These are phyloP conservation scores for Lanzia echinophila DNA, from an alignment of 2,329 filamentous ascomycete species.

Conservation along the genomic window DNA sequence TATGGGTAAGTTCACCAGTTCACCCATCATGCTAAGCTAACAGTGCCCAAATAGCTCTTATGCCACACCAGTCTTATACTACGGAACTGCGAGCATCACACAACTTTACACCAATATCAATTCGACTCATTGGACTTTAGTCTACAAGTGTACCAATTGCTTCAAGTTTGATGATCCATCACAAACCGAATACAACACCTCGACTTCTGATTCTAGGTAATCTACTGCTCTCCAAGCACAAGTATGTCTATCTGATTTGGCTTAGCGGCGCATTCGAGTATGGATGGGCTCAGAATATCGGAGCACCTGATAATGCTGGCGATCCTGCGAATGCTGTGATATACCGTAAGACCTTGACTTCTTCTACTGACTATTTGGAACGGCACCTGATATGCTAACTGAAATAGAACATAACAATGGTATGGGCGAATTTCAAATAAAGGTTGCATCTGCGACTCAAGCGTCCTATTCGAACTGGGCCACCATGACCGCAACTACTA, in stretches of 20 bases:
- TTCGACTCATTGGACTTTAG: constrained; percentile 50
- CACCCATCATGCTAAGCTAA: background rate
- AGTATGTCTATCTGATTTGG: background rate
- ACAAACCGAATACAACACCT: constrained; percentile 34
- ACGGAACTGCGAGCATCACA: constrained; percentile 54
- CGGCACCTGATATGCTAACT: background rate
- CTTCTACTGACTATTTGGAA: background rate
- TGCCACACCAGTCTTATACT: constrained; percentile 50
- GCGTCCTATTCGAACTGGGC: constrained; percentile 30
- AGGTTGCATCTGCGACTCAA: constrained; percentile 38
- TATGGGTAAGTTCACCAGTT: constrained; percentile 33
- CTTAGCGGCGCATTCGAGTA: constrained; percentile 38
- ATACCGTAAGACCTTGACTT: constrained; percentile 1
- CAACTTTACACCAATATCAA: constrained; percentile 53
- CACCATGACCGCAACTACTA: constrained; percentile 24
- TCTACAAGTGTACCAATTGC: constrained; percentile 59
- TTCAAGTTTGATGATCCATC: constrained; percentile 47
- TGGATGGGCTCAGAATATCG: constrained; percentile 48
- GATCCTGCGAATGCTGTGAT: constrained; percentile 29
- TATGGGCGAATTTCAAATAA: constrained; percentile 44
- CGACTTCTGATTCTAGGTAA: constrained; percentile 33
- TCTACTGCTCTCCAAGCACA: background rate
- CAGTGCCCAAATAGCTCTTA: constrained; percentile 41
- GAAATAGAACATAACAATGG: constrained; percentile 44
- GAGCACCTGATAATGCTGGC: constrained; percentile 33